Evolutionary conservation across 345 rosid species (phyloP), one percentile per base, ranked within the genome.

Genomic region (Aquilaria sinensis): DNA sequence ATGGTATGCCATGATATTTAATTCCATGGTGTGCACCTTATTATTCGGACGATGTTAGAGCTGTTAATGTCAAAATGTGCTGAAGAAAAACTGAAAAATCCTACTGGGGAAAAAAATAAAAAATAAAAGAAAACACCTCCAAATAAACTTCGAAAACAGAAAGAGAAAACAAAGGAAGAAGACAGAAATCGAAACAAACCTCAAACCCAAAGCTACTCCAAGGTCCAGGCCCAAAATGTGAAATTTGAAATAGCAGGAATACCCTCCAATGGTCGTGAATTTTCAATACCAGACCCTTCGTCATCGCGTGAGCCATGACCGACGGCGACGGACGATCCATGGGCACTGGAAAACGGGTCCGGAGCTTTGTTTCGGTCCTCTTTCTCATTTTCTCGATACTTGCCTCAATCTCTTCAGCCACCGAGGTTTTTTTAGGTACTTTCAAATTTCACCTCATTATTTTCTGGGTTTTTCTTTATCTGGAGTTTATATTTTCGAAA

Each of bases 351-450:
- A 65, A 37, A 51, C 56, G 49, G 41, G 47, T 51, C 61, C 79
- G 78, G 64, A 68, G 67, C 78, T 70, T 74, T 73, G 66, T 53
- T 64, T 53, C 34, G 66, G 9, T 69, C 47, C 48, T 69, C 16
- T 65, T 76, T 37, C 10, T 81, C n/a, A 37, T 68, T 14, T 60
- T 74, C 47, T 70, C 78, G 47, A 7, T 55, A 37, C 53, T 64
- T 33, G 37, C 45, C 49, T 59, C 75, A 59, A 11, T 63, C 30
- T 71, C 60, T 62, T 77, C 63, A 29, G 70, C 82, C 13, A 53
- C 55, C 11, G 75, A 84, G 45, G 70, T 53, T 64, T 74, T 67
- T 15, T 52, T 89, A 16, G 86, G 96, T 86, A 65, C 51, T 57
- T 5, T 61, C 29, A 37, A 37, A 9, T 37, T 37, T 37, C 46